Percentiles rank a stretch among this genome's conserved stretches.
Conservation (phyloP, 768 basidiomycete species). For the Rhizopogon vinicolor region DNA sequence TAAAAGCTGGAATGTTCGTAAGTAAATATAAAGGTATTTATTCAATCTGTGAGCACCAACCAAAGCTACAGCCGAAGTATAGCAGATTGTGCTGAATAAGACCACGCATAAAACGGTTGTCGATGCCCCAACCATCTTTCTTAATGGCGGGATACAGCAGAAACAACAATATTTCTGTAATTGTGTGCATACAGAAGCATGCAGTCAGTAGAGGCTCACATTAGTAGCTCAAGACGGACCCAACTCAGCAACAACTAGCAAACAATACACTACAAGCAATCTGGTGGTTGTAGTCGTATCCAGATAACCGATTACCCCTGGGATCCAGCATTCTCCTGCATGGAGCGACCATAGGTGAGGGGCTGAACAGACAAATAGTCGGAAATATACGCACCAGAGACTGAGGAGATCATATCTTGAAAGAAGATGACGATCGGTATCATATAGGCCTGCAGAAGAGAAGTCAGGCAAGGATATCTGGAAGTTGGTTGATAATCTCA, state of each 20-base stretch:
- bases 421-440: background rate
- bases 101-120: background rate
- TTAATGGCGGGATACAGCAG: background rate
- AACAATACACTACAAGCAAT: background rate
- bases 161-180: background rate
- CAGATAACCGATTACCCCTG: background rate
- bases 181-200: background rate
- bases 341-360: background rate
- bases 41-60: background rate
- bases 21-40: too few species aligned
- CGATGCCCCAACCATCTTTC: too few species aligned
- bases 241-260: background rate
- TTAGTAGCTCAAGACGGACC: background rate
- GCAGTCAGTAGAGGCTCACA: background rate
- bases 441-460: background rate
- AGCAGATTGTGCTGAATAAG: background rate
- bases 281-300: background rate
- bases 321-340: background rate
- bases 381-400: background rate
- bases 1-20: background rate
- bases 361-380: background rate
- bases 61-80: background rate
- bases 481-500: background rate
- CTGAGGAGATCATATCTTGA: background rate
- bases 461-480: background rate